Evolutionary conservation across 2,329 filamentous ascomycete genomes (phyloP), one percentile per base, ranked within the genome.

Genomic region (Fusarium sp.): DNA sequence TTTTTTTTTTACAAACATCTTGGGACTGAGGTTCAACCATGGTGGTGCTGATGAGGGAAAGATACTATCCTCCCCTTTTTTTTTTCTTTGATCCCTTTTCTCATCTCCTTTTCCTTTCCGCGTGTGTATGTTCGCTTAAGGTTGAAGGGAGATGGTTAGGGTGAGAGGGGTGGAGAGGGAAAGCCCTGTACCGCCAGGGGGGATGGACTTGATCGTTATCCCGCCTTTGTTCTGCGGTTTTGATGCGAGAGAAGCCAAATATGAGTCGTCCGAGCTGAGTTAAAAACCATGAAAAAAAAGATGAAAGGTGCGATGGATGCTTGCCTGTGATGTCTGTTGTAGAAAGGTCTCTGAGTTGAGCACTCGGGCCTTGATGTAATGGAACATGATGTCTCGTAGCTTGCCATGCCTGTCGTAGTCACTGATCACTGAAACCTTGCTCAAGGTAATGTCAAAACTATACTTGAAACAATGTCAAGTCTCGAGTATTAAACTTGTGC

Each of bases 11-110:
- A 29, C 47, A 29, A 47, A 50, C 47, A 74, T 75, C 69, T 67
- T 69, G 64, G 70, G 69, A 76, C 70, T 65, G 47, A 85, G 86
- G 85, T 87, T 85, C 86, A 88, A 88, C 80, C 90, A 90, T 88
- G 88, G 47, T 85, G 88, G 92, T 91, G 93, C 95, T 98, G 89
- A 98, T 93, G 95, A 98, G 95, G 96, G 96, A 98, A 98, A 98
- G 96, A 98, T 95, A 98, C 93, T 94, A 89, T 83, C 84, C 78
- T 67, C 72, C 75, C 47, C 20, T 45, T 45, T 47, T 82, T 47
- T 82, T 83, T 72, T 67, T 31, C 60, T 67, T 62, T 74, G 67
- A 64, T 66, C 66, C 71, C 57, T 67, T 74, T 73, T 8, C 7
- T 73, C 34, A 8, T 14, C 65, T 69, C 64, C 67, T 72, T 65